phyloP scores from a whole-genome alignment of 148 eudicot genomes.

The Oxyria digyna region DNA sequence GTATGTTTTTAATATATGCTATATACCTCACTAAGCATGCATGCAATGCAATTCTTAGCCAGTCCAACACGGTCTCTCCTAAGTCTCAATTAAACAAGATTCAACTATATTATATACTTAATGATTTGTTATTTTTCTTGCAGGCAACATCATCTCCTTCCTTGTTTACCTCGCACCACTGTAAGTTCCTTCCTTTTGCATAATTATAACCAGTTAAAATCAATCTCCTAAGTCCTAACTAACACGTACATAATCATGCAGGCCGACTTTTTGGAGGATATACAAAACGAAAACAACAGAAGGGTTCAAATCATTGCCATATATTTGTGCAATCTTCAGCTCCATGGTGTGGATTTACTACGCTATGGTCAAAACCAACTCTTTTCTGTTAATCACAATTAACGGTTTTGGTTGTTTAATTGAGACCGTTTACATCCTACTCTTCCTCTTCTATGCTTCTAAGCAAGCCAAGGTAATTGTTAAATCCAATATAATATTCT shows the following conservation, averaged over 20 bases:
- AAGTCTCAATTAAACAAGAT: background rate
- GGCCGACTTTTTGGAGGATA: constrained; percentile 68
- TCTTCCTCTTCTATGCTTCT: constrained; percentile 57
- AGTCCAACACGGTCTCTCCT: background rate
- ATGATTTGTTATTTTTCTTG: constrained; percentile 11
- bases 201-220: too few relatives aligned
- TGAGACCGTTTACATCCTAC: constrained; percentile 45
- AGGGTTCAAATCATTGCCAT: constrained; percentile 75
- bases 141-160: constrained; percentile 86
- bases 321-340: constrained; percentile 63
- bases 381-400: constrained; percentile 53
- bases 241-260: too few relatives aligned
- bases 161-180: constrained; percentile 79
- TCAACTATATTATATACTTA: background rate
- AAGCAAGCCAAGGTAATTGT: constrained; percentile 32
- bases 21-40: too few relatives aligned
- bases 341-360: constrained; percentile 80
- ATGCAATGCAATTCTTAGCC: too few relatives aligned
- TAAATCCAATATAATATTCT: too few relatives aligned
- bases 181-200: constrained; percentile 57
- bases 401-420: constrained; percentile 54
- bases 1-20: too few relatives aligned
- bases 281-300: constrained; percentile 78
- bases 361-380: constrained; percentile 48
- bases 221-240: too few relatives aligned